phyloP scores from a whole-genome alignment of 805 yeast species.

The Candida railenensis region DNA sequence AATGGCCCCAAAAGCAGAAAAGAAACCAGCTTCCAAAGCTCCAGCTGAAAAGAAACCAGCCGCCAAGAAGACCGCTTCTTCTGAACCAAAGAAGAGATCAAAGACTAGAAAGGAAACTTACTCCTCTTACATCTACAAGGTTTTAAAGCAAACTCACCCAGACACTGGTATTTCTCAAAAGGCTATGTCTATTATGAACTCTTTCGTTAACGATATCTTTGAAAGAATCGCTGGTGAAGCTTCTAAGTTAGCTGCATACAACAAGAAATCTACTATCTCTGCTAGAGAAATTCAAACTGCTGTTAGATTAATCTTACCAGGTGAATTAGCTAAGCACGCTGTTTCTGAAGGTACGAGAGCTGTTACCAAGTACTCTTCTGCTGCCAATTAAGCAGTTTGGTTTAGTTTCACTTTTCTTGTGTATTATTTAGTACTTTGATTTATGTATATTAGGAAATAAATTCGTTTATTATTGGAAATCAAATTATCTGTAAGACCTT shows the following conservation, averaged over 20 bases:
- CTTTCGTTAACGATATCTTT: slow-evolving; percentile 95
- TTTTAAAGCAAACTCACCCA: slow-evolving; percentile 97
- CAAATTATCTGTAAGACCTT: neutral
- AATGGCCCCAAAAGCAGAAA: slow-evolving; percentile 72
- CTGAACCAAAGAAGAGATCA: slow-evolving; percentile 85
- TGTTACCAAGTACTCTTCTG: slow-evolving; percentile 91
- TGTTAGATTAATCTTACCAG: slow-evolving; percentile 95
- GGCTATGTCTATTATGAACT: slow-evolving; percentile 98
- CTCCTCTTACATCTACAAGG: slow-evolving; percentile 98
- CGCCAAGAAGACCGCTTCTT: slow-evolving; percentile 79
- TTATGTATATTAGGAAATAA: slow-evolving; percentile 8
- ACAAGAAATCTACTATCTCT: slow-evolving; percentile 96
- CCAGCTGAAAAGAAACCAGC: slow-evolving; percentile 94
- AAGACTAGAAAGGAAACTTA: slow-evolving; percentile 98
- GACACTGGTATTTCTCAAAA: slow-evolving; percentile 99
- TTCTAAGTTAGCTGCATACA: slow-evolving; percentile 97
- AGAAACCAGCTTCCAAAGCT: slow-evolving; percentile 91
- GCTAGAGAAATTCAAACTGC: slow-evolving; percentile 99
- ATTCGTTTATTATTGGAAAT: slow-evolving; percentile 6
- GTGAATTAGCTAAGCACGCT: slow-evolving; percentile 98
- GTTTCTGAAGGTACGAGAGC: slow-evolving; percentile 99
- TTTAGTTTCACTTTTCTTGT: slow-evolving; percentile 4
- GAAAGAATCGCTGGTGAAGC: slow-evolving; percentile 98
- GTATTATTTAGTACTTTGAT: slow-evolving; percentile 6
- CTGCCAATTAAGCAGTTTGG: slow-evolving; percentile 30